A percentile compares a stretch with the other conserved stretches of the same genome.
These are phyloP conservation scores for Mycosphaerella sp. DNA, from an alignment of 2,329 filamentous ascomycete species.

Conservation along the genomic window DNA sequence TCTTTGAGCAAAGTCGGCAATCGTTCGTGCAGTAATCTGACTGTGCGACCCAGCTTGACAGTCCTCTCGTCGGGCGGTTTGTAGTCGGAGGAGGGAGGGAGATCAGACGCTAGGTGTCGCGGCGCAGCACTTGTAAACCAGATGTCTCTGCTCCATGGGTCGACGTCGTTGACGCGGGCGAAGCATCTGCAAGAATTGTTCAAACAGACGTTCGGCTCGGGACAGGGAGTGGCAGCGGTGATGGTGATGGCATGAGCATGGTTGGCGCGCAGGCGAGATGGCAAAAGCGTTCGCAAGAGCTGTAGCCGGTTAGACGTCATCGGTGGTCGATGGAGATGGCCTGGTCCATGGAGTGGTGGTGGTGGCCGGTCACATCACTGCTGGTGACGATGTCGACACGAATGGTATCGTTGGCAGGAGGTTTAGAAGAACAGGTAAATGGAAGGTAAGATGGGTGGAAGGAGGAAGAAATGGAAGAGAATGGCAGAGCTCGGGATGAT, in stretches of 20 bases:
- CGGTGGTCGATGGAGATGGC: constrained; percentile 13
- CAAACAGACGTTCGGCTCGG: constrained; percentile 22
- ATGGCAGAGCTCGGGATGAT: too few relatives aligned
- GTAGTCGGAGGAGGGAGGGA: constrained; percentile 20
- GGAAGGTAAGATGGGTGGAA: too few relatives aligned
- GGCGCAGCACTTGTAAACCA: constrained; percentile 42
- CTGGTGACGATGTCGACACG: not conserved
- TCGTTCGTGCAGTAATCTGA: constrained; percentile 55
- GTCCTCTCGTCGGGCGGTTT: constrained; percentile 53
- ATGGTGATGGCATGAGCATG: constrained; percentile 12
- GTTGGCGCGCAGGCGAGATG: constrained; percentile 32
- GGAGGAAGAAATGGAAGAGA: too few relatives aligned
- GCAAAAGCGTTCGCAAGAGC: constrained; percentile 44
- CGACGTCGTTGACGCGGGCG: constrained; percentile 29
- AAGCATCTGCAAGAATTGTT: constrained; percentile 27
- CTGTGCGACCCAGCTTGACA: constrained; percentile 56
- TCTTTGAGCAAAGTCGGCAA: constrained; percentile 56
- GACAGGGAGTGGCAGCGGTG: constrained; percentile 7
- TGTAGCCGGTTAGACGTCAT: constrained; percentile 38
- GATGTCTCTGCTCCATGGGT: constrained; percentile 31
- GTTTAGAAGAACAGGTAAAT: too few relatives aligned
- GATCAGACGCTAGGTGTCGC: constrained; percentile 16
- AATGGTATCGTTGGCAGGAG: too few relatives aligned
- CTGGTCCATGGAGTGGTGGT: constrained; percentile 14
- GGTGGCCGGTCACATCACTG: not conserved